Evolutionary conservation across 2,329 filamentous ascomycete genomes (phyloP).

Genomic region (Alternaria sp.): DNA sequence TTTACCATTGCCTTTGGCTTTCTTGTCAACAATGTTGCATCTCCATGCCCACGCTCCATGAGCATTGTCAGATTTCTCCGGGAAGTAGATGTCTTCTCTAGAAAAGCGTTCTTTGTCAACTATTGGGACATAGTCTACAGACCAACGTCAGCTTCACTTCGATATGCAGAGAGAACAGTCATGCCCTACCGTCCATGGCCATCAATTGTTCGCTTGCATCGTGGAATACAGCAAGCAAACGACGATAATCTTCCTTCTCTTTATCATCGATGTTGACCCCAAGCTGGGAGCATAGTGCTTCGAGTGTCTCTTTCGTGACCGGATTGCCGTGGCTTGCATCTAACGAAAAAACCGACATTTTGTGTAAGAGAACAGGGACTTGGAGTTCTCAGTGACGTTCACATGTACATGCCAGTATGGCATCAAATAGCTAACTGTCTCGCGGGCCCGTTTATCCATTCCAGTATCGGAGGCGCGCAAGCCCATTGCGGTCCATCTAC

Average conservation of each 20-base stretch:
- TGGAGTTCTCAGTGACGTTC: background rate
- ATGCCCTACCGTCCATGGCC: slow-evolving; percentile 44
- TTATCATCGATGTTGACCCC: slow-evolving; percentile 46
- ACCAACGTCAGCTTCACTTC: background rate
- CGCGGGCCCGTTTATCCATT: background rate
- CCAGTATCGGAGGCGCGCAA: background rate
- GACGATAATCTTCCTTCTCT: slow-evolving; percentile 52
- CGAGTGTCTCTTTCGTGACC: slow-evolving; percentile 45
- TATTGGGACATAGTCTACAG: slow-evolving; percentile 43
- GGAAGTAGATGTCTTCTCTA: slow-evolving; percentile 41
- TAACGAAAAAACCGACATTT: slow-evolving; percentile 53
- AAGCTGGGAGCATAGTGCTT: slow-evolving; percentile 44
- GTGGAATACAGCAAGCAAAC: slow-evolving; percentile 52
- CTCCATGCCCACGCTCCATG: slow-evolving; percentile 57
- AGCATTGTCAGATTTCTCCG: slow-evolving; percentile 45
- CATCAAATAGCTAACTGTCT: background rate
- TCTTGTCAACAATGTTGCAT: slow-evolving; percentile 48
- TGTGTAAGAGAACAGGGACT: background rate
- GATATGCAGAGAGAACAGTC: slow-evolving; percentile 20
- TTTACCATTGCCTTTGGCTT: slow-evolving; percentile 29
- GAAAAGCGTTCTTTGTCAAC: slow-evolving; percentile 48
- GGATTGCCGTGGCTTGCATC: slow-evolving; percentile 44
- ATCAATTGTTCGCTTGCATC: slow-evolving; percentile 51
- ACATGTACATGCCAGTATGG: background rate
- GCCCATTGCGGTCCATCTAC: background rate